A percentile compares a stretch with the other conserved stretches of the same genome.
Conservation (phyloP, 345 rosid genomes). For the Psidium guajava region DNA sequence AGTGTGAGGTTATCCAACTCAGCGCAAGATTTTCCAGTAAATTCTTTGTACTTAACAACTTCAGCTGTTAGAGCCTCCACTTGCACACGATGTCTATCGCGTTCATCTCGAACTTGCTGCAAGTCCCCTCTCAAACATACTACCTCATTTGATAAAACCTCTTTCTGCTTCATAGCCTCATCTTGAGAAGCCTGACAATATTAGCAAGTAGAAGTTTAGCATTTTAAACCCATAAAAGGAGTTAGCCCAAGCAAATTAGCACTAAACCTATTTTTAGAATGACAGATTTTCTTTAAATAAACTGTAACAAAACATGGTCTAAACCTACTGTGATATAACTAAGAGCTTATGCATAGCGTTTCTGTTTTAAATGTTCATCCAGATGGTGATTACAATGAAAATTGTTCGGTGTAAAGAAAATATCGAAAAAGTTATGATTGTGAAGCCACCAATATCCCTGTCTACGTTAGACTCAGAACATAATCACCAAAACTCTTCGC, state of each 20-base stretch:
- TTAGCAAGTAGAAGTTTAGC: background rate
- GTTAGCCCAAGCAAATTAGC: background rate
- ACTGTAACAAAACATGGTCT: background rate
- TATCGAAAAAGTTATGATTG: background rate
- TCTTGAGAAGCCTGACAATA: constrained; percentile 57
- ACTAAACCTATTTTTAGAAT: background rate
- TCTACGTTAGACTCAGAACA: background rate
- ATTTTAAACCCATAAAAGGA: background rate
- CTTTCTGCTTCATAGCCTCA: constrained; percentile 62
- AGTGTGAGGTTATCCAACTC: constrained; percentile 24
- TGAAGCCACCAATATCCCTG: background rate
- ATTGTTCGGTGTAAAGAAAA: background rate
- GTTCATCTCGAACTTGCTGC: constrained; percentile 58
- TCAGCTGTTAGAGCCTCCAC: constrained; percentile 40
- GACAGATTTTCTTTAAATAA: background rate
- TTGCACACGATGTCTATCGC: constrained; percentile 44
- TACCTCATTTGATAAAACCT: constrained; percentile 51
- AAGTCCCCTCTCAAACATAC: constrained; percentile 56
- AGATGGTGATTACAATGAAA: background rate
- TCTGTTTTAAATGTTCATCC: background rate
- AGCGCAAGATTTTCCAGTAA: constrained; percentile 9
- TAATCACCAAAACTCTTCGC: background rate
- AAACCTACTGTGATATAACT: background rate
- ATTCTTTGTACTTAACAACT: constrained; percentile 52
- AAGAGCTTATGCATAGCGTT: background rate